Evolutionary conservation across 2,329 filamentous ascomycete species (phyloP), one percentile per base, ranked within the genome.

Genomic region (Chalaropsis ovoidea): DNA sequence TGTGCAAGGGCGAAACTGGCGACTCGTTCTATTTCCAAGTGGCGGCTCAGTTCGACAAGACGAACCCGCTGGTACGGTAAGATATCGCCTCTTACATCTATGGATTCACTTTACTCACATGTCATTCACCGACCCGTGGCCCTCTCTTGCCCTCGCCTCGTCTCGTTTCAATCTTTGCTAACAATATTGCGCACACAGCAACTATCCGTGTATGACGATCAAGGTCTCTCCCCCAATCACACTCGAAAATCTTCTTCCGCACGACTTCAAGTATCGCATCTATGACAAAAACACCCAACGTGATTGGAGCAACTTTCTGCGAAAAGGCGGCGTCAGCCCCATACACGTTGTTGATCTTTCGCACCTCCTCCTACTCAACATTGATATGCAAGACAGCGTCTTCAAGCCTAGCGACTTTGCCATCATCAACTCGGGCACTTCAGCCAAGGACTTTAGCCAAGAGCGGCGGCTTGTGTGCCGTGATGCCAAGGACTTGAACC

Each of bases 231-330:
- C 94, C 0, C 94, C 95, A 0, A 85, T 99, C 15, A 93, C 96
- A 62, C 82, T 99, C 3, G 93, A 99, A 74, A 99, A 99, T 70
- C 78, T 99, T 54, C 77, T 99, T 45, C 94, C 94, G 0, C 97
- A 94, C 73, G 94, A 99, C 75, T 99, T 99, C 84, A 97, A 99
- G 76, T 99, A 99, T 75, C 86, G 93, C 65, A 97, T 99, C 65
- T 99, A 97, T 72, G 94, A 99, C 78, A 96, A 95, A 78, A 95
- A 96, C 74, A 96, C 92, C 0, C 95, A 93, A 79, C 96, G 95
- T 74, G 94, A 99, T 74, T 99, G 94, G 94, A 95, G 90, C 3
- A 99, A 99, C 74, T 99, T 99, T 77, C 78, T 99, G 60, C 86
- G 94, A 66, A 97, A 96, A 75, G 94, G 95, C 31, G 95, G 95